Evolutionary conservation across 805 yeast species (phyloP), one percentile per base, ranked within the genome.

Genomic region (Metschnikowia chrysomelidarum): DNA sequence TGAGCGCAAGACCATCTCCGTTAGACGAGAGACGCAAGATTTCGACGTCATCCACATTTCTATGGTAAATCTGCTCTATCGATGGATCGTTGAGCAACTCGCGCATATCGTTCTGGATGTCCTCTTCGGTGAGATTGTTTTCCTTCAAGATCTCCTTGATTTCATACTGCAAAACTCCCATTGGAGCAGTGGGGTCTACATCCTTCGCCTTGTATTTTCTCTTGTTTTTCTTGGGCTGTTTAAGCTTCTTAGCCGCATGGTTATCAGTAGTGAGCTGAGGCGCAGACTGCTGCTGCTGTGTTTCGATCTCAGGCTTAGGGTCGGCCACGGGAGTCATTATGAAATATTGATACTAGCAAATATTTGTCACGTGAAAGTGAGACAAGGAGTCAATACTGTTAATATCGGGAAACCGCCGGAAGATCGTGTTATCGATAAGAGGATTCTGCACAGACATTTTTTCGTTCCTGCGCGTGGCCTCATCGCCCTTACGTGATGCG

Each of bases 1-100:
- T 70, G 4, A 87, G 41, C 0, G 85, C 95, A 15, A 91, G 50
- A 1, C 97, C 97, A 44, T 88, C 95, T 36, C 98, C 98, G 43
- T 79, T 85, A 2, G 96, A 82, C 8, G 87, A 68, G 11, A 83
- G 60, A 29, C 66, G 68, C 20, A 73, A 49, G 31, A 93, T 69
- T 41, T 72, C 60, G 13, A 87, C 87, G 38, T 78, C 64, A 1
- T 61, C 54, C 2, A 81, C 83, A 2, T 57, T 59, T 35, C 89
- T 69, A 52, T 86, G 85, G 49, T 77, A 81, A 27, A 56, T 61
- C 2, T 64, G 43, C 30, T 60, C 69, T n/a, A 60, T 58, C 1
- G 64, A 68, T 19, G 62, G 59, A 47, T 82, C 80, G 54, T 84
- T 84, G 34, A 87, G 64, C 17, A 89, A 68, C 8, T 65, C 68